Evolutionary conservation across 805 yeast genomes (phyloP).

Genomic region (Myxozyma neglecta): DNA sequence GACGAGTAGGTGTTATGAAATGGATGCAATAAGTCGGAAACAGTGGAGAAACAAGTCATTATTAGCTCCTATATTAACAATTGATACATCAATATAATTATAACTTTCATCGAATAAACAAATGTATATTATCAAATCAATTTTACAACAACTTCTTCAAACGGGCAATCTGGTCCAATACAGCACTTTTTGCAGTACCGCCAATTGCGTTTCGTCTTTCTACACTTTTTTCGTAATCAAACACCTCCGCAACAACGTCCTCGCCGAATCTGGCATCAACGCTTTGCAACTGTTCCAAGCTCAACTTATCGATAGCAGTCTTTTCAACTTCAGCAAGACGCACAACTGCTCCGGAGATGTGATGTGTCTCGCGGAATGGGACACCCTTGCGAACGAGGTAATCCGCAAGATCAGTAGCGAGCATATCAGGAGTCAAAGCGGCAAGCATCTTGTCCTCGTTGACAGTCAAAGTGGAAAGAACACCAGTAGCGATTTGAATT

Average conservation of each 20-base stretch:
- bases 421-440: constrained; percentile 97
- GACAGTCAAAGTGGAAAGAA: constrained; percentile 79
- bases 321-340: constrained; percentile 78
- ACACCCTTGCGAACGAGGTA: constrained; percentile 96
- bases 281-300: constrained; percentile 70
- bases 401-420: constrained; percentile 98
- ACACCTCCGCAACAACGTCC: constrained; percentile 75
- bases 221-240: constrained; percentile 88
- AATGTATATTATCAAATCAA: background rate
- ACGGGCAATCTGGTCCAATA: constrained; percentile 65
- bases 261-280: constrained; percentile 78
- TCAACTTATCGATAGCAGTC: constrained; percentile 78
- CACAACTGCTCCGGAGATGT: constrained; percentile 97
- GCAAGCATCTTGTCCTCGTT: constrained; percentile 74
- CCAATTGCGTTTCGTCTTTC: constrained; percentile 97
- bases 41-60: constrained; percentile 70
- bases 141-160: constrained; percentile 24
- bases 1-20: constrained; percentile 70
- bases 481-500: constrained; percentile 92
- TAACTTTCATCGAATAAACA: too few relatives aligned
- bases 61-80: constrained; percentile 49
- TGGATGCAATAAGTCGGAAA: constrained; percentile 65
- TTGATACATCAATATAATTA: background rate
- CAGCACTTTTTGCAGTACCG: constrained; percentile 92
- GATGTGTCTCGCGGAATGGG: constrained; percentile 99